Base-by-base conservation (phyloP, 2,329 filamentous ascomycete species). In the Mycosphaerella sp. region DNA sequence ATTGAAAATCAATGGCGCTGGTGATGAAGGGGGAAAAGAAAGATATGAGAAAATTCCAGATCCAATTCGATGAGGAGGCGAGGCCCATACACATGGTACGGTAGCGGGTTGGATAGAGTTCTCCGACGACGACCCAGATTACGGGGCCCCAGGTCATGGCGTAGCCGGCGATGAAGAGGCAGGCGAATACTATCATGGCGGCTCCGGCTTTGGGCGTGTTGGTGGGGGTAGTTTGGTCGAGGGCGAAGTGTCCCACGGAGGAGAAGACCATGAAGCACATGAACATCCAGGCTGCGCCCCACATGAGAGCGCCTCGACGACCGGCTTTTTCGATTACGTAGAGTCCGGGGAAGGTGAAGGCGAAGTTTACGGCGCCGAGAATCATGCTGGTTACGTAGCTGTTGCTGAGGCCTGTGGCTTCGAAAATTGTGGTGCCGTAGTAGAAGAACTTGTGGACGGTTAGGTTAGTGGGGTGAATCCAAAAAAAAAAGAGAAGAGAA, bases 1-100 rank as follows among this genome's bases (percentile, higher is more conserved):
- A 88, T 1, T 77, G 77, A 70, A 85, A 90, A 61, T 85, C 80
- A 51, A 90, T 90, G 3, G 80, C 79, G 0, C 76, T 73, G 0
- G 83, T 86, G 66, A 91, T 90, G 70, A 89, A 90, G 0, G 87
- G 85, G 0, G 87, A 89, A 74, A 89, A 89, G 74, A 91, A 91
- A 2, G 55, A 59, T 47, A 70, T 65, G 8, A 70, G 57, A 58
- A 69, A 71, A 48, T 69, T 69, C 63, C 63, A 56, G 46, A 36
- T 41, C 51, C 83, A 85, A 69, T 85, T 85, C 61, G 76, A 78
- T 0, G 80, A 77, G 0, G 82, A 85, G 0, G 80, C 76, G 1
- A 84, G 67, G 1, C 80, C 80, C 66, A 31, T 76, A 79, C 64
- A 61, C 55, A 62, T 63, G 4, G 61, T 61, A 8, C 64, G 41